Percentiles rank a stretch among this genome's conserved stretches.
Conservation (phyloP, 2,329 filamentous ascomycete species). For the Aspergillus sp. region DNA sequence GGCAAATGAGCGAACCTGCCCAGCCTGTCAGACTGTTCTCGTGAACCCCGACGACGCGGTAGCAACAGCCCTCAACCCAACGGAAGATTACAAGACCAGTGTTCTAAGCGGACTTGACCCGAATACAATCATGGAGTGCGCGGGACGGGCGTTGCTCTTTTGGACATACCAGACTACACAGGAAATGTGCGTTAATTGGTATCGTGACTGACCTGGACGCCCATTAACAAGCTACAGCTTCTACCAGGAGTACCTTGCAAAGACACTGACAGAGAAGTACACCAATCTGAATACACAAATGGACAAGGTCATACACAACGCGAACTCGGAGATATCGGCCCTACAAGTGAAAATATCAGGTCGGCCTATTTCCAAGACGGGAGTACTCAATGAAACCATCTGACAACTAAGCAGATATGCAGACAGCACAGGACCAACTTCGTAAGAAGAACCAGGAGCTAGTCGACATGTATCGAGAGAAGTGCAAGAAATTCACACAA, state of each 20-base stretch:
- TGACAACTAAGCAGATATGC: slow-evolving; percentile 50
- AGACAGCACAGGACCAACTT: slow-evolving; percentile 63
- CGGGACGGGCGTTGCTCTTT: slow-evolving; percentile 75
- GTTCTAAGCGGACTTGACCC: slow-evolving; percentile 82
- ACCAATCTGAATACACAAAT: slow-evolving; percentile 64
- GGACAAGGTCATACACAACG: slow-evolving; percentile 73
- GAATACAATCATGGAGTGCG: slow-evolving; percentile 81
- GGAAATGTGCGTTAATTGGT: slow-evolving; percentile 65
- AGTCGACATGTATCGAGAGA: slow-evolving; percentile 66
- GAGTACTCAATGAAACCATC: not conserved
- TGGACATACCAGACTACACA: slow-evolving; percentile 85
- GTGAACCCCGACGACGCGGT: slow-evolving; percentile 74
- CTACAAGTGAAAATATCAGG: slow-evolving; percentile 67
- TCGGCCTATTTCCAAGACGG: slow-evolving; percentile 39
- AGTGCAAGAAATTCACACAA: slow-evolving; percentile 68
- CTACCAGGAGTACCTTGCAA: slow-evolving; percentile 76
- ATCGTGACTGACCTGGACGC: not conserved
- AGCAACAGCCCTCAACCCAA: slow-evolving; percentile 70
- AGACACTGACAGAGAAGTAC: slow-evolving; percentile 72
- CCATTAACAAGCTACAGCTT: slow-evolving; percentile 50
- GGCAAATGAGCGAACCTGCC: slow-evolving; percentile 63
- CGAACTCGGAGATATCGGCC: slow-evolving; percentile 69
- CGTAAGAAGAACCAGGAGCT: slow-evolving; percentile 74
- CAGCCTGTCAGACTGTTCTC: slow-evolving; percentile 71
- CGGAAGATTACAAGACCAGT: slow-evolving; percentile 87